Percentiles rank a stretch among this genome's conserved stretches.
phyloP scores from a whole-genome alignment of 768 basidiomycete genomes.

The Piloderma croceum region DNA sequence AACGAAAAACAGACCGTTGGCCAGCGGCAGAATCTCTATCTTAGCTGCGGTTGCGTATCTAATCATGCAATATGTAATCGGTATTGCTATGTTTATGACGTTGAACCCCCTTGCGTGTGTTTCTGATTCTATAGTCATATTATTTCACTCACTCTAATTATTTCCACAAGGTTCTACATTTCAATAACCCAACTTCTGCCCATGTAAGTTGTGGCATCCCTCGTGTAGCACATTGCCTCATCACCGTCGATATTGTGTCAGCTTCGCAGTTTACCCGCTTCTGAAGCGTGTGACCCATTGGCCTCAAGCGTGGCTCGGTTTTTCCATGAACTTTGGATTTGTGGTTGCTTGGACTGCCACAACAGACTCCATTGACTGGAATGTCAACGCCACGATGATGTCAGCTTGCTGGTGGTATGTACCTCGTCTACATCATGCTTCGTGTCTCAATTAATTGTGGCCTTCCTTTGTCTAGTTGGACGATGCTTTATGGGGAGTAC shows the following conservation, averaged over 20 bases:
- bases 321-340: slow-evolving; percentile 53
- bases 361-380: slow-evolving; percentile 26
- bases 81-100: slow-evolving; percentile 34
- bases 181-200: slow-evolving; percentile 43
- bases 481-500: slow-evolving; percentile 35
- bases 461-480: slow-evolving; percentile 35
- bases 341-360: slow-evolving; percentile 43
- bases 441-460: slow-evolving; percentile 23
- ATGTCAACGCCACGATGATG: slow-evolving; percentile 14
- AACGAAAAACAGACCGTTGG: slow-evolving; percentile 42
- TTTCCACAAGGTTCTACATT: slow-evolving; percentile 30
- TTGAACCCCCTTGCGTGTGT: slow-evolving; percentile 32
- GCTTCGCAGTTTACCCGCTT: slow-evolving; percentile 41
- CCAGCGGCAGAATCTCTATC: slow-evolving; percentile 45
- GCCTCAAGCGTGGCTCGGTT: slow-evolving; percentile 59
- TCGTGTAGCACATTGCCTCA: too few species aligned
- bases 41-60: slow-evolving; percentile 36
- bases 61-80: slow-evolving; percentile 35
- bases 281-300: slow-evolving; percentile 53
- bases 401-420: slow-evolving; percentile 15
- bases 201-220: slow-evolving; percentile 33
- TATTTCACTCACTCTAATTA: background rate
- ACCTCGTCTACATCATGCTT: slow-evolving; percentile 25
- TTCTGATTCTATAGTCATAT: background rate
- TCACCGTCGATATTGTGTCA: too few species aligned